A percentile compares a stretch with the other conserved stretches of the same genome.
phyloP scores from a whole-genome alignment of 2,329 filamentous ascomycete species.

The Xylariales sp. region DNA sequence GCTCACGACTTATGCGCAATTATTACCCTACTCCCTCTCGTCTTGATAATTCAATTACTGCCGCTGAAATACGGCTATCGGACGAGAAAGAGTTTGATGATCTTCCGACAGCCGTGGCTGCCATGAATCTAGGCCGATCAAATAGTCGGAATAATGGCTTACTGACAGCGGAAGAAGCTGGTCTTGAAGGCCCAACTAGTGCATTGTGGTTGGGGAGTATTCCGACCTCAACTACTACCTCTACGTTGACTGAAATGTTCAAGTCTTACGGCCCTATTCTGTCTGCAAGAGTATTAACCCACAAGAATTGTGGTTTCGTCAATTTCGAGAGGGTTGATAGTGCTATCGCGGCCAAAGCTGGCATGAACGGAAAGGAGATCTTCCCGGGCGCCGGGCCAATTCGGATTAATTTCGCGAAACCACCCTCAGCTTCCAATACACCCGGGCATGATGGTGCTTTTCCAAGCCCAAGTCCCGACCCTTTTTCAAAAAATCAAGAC shows the following conservation, averaged over 20 bases:
- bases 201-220: conserved; percentile 98
- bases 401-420: conserved; percentile 97
- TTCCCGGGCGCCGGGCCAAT: conserved; percentile 96
- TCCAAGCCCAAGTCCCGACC: conserved; percentile 91
- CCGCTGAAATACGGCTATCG: conserved; percentile 77
- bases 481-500: conserved; percentile 73
- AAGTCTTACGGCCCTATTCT: conserved; percentile 90
- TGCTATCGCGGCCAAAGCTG: conserved; percentile 86
- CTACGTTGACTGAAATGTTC: conserved; percentile 94
- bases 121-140: conserved; percentile 76
- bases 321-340: conserved; percentile 95
- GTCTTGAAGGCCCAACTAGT: conserved; percentile 88
- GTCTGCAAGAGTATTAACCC: conserved; percentile 91
- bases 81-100: conserved; percentile 84
- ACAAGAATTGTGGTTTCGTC: conserved; percentile 99
- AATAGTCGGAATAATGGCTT: conserved; percentile 75
- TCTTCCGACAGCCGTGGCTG: conserved; percentile 83
- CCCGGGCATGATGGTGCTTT: conserved; percentile 89
- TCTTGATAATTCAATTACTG: conserved; percentile 79
- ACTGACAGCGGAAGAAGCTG: conserved; percentile 79
- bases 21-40: conserved; percentile 80
- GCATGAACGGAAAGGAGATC: conserved; percentile 96
- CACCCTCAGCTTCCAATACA: conserved; percentile 88
- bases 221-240: conserved; percentile 94
- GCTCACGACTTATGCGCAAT: conserved; percentile 72